Conservation (phyloP, 352 stramenopile genomes). For the Phytopythium litorale region DNA sequence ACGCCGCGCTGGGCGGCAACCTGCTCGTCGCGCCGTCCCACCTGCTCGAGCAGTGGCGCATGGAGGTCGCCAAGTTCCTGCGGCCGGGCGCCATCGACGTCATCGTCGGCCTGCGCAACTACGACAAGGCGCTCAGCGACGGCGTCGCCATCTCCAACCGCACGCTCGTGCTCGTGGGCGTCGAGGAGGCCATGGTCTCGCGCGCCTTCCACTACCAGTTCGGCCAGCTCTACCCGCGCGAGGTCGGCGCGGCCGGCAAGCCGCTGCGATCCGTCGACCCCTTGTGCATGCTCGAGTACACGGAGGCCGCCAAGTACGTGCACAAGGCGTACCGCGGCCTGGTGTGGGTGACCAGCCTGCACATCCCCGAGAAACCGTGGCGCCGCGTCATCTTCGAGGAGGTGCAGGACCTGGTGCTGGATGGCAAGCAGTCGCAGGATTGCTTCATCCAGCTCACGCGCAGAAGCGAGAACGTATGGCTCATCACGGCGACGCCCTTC, state of each 20-base stretch:
- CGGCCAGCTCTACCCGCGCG: constrained; percentile 49
- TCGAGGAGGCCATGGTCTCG: constrained; percentile 69
- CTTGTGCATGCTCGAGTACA: constrained; percentile 48
- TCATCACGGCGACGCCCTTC: constrained; percentile 85
- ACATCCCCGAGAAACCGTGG: constrained; percentile 65
- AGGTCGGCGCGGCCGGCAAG: constrained; percentile 26
- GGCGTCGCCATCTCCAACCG: constrained; percentile 51
- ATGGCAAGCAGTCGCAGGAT: constrained; percentile 66
- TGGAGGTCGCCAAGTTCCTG: constrained; percentile 78
- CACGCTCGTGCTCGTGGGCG: constrained; percentile 76
- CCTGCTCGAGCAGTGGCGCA: constrained; percentile 76
- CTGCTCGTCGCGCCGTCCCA: constrained; percentile 76
- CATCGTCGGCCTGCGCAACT: constrained; percentile 52
- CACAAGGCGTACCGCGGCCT: constrained; percentile 77
- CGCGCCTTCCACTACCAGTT: constrained; percentile 55
- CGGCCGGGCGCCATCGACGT: constrained; percentile 63
- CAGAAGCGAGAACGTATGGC: constrained; percentile 73
- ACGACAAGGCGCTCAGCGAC: constrained; percentile 34
- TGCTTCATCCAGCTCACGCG: constrained; percentile 85
- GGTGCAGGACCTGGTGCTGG: constrained; percentile 80
- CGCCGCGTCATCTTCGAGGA: constrained; percentile 85
- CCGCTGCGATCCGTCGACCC: constrained; percentile 39
- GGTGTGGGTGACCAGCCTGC: constrained; percentile 62
- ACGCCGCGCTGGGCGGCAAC: constrained; percentile 47
- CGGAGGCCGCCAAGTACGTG: constrained; percentile 72